Conservation (phyloP, 75 land plant genomes). For the Azolla pinnata region DNA sequence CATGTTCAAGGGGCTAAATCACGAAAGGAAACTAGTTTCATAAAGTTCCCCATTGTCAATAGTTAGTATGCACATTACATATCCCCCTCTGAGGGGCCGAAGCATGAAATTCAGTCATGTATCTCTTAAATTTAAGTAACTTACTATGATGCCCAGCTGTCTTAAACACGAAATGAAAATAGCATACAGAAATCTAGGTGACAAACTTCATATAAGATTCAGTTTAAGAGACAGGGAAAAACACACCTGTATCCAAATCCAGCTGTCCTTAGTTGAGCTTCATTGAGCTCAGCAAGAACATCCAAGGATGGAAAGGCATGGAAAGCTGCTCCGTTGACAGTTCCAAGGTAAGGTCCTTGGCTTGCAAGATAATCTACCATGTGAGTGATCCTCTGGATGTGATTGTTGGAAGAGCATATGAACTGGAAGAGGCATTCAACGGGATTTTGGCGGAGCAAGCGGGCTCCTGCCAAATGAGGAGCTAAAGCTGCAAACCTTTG, state of each 20-base stretch:
- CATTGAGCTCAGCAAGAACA: constrained; percentile 38
- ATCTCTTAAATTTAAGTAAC: too few relatives aligned
- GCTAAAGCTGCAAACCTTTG: constrained; percentile 63
- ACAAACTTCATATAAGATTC: too few relatives aligned
- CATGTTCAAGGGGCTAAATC: too few relatives aligned
- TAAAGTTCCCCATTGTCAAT: not conserved
- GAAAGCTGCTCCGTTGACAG: constrained; percentile 57
- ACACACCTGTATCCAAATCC: constrained; percentile 92
- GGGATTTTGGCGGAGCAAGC: constrained; percentile 82
- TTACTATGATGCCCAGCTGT: too few relatives aligned
- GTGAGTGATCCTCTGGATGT: constrained; percentile 68
- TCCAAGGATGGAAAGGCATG: constrained; percentile 74
- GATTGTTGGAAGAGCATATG: constrained; percentile 90
- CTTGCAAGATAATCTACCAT: constrained; percentile 80
- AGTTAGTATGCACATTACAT: not conserved
- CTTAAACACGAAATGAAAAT: too few relatives aligned
- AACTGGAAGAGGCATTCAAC: constrained; percentile 90
- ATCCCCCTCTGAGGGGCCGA: too few relatives aligned
- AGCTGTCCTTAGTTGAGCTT: constrained; percentile 54
- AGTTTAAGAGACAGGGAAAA: not conserved
- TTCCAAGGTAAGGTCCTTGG: constrained; percentile 56
- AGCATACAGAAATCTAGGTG: too few relatives aligned
- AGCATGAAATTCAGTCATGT: not conserved
- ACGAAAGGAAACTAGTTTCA: too few relatives aligned
- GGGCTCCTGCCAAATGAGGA: constrained; percentile 43